Conservation (phyloP, 257 asterid species). For the Lycium ferocissimum region DNA sequence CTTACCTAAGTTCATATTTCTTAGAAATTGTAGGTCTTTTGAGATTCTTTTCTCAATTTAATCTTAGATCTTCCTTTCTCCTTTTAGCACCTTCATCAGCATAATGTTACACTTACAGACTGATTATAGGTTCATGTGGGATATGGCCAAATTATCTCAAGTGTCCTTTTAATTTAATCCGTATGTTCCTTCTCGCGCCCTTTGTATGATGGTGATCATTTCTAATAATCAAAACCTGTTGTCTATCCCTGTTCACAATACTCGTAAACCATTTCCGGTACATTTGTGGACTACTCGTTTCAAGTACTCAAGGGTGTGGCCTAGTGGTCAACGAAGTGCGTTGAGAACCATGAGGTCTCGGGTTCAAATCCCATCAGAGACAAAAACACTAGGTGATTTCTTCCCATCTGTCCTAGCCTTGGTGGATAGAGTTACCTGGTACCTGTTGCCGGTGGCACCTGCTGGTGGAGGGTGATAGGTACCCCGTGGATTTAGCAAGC, state of each 20-base stretch:
- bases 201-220: conserved; percentile 2
- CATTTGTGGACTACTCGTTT: not conserved
- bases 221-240: not conserved
- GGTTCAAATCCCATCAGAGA: too few relatives aligned
- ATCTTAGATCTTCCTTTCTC: not conserved
- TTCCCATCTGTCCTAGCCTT: too few relatives aligned
- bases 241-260: not conserved
- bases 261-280: not conserved
- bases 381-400: too few relatives aligned
- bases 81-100: not conserved
- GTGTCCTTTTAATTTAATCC: not conserved
- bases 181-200: not conserved
- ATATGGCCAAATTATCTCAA: not conserved
- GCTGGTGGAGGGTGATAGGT: too few relatives aligned
- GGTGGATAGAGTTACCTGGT: too few relatives aligned
- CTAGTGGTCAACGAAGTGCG: too few relatives aligned
- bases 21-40: not conserved
- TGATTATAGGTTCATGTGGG: not conserved
- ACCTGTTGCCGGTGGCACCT: too few relatives aligned
- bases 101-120: not conserved
- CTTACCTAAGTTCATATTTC: not conserved
- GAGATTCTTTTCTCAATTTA: not conserved
- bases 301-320: not conserved
- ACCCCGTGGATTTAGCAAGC: too few relatives aligned
- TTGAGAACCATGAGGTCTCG: too few relatives aligned